Conservation (phyloP, 2,329 filamentous ascomycete species). For the Alternaria atra region DNA sequence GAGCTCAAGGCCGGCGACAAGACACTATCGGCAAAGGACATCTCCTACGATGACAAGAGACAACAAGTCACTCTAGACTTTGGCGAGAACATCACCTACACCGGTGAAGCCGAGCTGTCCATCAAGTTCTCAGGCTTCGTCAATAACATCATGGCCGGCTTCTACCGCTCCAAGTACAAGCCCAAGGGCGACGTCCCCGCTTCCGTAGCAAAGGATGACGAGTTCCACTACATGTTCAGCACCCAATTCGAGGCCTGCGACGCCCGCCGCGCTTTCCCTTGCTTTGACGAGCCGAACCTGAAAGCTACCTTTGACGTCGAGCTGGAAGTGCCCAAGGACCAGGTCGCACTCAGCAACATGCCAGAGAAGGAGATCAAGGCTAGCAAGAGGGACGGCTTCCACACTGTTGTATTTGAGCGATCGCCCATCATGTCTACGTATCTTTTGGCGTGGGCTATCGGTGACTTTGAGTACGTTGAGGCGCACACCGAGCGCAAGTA, state of each 20-base stretch:
- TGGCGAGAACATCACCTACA: constrained; percentile 72
- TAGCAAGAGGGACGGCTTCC: constrained; percentile 73
- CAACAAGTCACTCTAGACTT: constrained; percentile 86
- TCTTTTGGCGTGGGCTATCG: constrained; percentile 92
- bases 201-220: constrained; percentile 77
- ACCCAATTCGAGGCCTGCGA: constrained; percentile 98
- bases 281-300: constrained; percentile 96
- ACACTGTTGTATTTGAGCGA: constrained; percentile 88
- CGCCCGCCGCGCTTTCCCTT: constrained; percentile 92
- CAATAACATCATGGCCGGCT: constrained; percentile 88
- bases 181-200: constrained; percentile 74
- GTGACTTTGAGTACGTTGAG: constrained; percentile 97
- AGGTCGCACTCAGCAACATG: constrained; percentile 95
- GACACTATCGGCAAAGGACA: constrained; percentile 68
- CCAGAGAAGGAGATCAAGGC: constrained; percentile 79
- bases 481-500: constrained; percentile 89
- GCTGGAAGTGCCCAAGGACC: constrained; percentile 88
- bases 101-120: constrained; percentile 71
- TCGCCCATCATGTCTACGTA: constrained; percentile 97
- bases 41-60: constrained; percentile 82
- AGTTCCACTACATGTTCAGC: constrained; percentile 77
- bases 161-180: constrained; percentile 95
- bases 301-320: constrained; percentile 96
- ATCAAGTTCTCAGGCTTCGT: constrained; percentile 82
- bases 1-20: constrained; percentile 68